A percentile compares a stretch with the other conserved stretches of the same genome.
phyloP scores from a whole-genome alignment of 2,329 filamentous ascomycete species.

The Scytalidium sp. region DNA sequence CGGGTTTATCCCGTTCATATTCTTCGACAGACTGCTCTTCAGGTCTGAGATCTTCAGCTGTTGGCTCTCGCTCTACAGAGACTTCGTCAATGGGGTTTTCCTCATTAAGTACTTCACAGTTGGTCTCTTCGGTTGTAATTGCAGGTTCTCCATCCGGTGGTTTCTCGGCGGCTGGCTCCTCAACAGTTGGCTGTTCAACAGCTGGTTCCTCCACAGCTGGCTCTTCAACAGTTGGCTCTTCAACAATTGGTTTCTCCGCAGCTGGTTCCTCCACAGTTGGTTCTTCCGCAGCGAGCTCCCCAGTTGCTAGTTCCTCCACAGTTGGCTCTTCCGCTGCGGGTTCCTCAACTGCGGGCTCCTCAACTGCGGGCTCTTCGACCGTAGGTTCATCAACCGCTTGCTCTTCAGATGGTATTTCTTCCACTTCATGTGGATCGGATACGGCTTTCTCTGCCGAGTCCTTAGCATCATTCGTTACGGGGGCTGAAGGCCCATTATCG shows the following conservation, averaged over 20 bases:
- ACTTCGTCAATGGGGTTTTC: background rate
- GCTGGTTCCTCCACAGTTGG: constrained; percentile 1
- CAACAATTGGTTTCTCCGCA: background rate
- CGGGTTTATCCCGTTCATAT: too few relatives aligned
- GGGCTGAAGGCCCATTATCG: too few relatives aligned
- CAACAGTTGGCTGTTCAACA: background rate
- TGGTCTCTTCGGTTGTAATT: too few relatives aligned
- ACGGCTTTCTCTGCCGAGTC: too few relatives aligned
- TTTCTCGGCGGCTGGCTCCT: background rate
- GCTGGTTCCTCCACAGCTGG: background rate
- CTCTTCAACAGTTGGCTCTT: background rate
- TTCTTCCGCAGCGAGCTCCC: constrained; percentile 2
- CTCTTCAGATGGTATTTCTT: background rate
- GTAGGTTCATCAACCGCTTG: background rate
- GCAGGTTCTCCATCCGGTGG: background rate
- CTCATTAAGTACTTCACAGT: constrained; percentile 4
- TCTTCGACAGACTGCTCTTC: background rate
- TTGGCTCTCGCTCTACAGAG: constrained; percentile 5
- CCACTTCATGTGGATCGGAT: too few relatives aligned
- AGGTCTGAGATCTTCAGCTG: background rate
- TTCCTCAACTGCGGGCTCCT: constrained; percentile 1
- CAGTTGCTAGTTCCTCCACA: constrained; percentile 1
- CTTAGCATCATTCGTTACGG: too few relatives aligned
- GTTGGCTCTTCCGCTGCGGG: background rate
- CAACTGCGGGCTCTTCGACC: background rate